phyloP scores from a whole-genome alignment of 108 stramenopile genomes.

The Fragilariopsis cylindrus region DNA sequence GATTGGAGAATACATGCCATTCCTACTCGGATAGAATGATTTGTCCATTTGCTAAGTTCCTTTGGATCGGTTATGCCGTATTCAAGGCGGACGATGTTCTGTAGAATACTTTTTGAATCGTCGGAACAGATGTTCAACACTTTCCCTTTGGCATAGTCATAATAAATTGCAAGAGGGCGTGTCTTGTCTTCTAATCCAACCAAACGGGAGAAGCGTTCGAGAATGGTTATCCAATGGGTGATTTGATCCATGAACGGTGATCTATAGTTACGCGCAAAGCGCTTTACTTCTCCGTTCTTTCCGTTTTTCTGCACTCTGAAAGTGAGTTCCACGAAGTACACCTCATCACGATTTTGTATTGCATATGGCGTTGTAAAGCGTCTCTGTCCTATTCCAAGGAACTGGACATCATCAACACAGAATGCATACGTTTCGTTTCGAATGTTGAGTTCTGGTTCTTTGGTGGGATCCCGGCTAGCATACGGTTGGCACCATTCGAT shows the following conservation, averaged over 20 bases:
- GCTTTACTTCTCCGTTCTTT: neutral
- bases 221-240: neutral
- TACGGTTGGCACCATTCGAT: neutral
- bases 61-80: no score
- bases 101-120: neutral
- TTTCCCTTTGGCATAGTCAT: neutral
- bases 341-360: no score
- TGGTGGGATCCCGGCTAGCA: neutral
- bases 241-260: neutral
- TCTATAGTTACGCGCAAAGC: neutral
- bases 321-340: no score
- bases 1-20: neutral
- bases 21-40: neutral
- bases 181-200: neutral
- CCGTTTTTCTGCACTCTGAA: neutral
- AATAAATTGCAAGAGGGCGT: neutral
- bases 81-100: no score
- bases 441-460: neutral
- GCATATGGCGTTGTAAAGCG: no score
- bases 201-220: neutral
- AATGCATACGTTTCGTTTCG: neutral
- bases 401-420: slow-evolving; percentile 1
- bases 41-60: no score
- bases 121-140: neutral
- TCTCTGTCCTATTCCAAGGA: neutral